These are phyloP conservation scores for Protoeuglena noctilucae DNA, from an alignment of 139 green algal species.

Conservation along the genomic window DNA sequence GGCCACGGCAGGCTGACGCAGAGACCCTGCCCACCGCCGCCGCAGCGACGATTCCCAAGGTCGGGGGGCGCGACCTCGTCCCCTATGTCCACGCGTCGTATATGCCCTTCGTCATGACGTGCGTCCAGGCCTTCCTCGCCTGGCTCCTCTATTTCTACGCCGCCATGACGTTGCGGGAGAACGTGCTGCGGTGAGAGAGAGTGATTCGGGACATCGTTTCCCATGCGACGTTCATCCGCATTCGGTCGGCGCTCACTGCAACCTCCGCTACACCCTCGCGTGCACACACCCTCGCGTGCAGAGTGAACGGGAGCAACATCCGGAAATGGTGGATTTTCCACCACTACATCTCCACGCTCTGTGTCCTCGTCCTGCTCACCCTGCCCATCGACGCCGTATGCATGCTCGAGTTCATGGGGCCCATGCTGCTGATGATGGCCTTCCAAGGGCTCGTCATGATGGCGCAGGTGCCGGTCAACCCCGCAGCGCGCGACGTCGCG, in stretches of 20 bases:
- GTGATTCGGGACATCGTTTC: not conserved
- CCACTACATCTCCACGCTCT: constrained; percentile 72
- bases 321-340: constrained; percentile 72
- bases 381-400: constrained; percentile 66
- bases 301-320: constrained; percentile 85
- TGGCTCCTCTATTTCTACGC: constrained; percentile 94
- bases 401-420: constrained; percentile 34
- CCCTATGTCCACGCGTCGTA: not conserved
- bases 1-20: not conserved
- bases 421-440: constrained; percentile 28
- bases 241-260: too few species aligned
- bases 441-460: constrained; percentile 21
- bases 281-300: constrained; percentile 7
- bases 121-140: constrained; percentile 60
- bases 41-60: not conserved
- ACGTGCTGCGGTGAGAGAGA: constrained; percentile 36
- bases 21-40: not conserved
- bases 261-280: not conserved
- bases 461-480: constrained; percentile 3
- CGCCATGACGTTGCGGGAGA: constrained; percentile 72
- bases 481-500: too few species aligned
- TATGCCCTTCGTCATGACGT: constrained; percentile 2
- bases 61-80: not conserved
- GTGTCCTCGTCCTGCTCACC: constrained; percentile 60
- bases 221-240: not conserved